Conservation (phyloP, 176 grass and related monocot species). For the Aegilops bicornis region DNA sequence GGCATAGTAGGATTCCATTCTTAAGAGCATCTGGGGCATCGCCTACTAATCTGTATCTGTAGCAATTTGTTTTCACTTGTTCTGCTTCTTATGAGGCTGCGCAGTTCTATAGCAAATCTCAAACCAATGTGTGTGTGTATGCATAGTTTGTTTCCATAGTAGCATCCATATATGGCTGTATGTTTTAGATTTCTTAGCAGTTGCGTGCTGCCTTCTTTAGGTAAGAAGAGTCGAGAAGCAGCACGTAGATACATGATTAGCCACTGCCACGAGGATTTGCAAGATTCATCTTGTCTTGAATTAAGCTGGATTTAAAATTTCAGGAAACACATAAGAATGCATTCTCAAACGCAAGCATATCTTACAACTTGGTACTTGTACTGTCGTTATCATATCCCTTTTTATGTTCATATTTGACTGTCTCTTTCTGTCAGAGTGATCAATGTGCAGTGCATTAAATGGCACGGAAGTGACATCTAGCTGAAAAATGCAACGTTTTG, state of each 20-base stretch:
- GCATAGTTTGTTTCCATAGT: not conserved
- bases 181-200: not conserved
- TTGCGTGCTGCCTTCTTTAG: not conserved
- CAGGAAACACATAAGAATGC: not conserved
- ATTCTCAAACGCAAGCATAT: not conserved
- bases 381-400: not conserved
- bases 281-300: not conserved
- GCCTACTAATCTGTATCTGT: not conserved
- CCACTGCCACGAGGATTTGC: not conserved
- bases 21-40: not conserved
- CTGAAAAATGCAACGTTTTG: conserved; percentile 65
- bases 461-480: conserved; percentile 27
- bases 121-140: not conserved
- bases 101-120: not conserved
- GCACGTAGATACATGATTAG: not conserved
- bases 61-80: not conserved
- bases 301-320: not conserved
- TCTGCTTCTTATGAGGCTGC: not conserved
- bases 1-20: not conserved
- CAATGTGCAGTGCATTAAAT: not conserved
- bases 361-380: not conserved
- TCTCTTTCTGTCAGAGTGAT: not conserved
- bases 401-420: conserved; percentile 15
- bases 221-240: not conserved
- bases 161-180: not conserved